phyloP scores from a whole-genome alignment of 352 stramenopile genomes.

The Globisporangium okanoganense region DNA sequence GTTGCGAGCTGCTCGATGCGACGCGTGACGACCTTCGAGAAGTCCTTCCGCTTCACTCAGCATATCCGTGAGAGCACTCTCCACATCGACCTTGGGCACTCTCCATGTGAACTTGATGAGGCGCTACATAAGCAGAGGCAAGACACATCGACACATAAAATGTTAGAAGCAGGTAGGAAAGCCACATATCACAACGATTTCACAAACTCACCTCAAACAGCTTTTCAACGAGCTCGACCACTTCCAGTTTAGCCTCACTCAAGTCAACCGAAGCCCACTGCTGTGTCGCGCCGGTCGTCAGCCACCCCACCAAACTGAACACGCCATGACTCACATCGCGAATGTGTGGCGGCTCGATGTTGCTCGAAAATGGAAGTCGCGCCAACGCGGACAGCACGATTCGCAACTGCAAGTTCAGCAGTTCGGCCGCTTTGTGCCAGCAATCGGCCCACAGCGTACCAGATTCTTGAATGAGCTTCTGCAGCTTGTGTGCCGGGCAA shows the following conservation, averaged over 20 bases:
- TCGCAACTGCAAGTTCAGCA: slow-evolving; percentile 34
- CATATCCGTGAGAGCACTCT: slow-evolving; percentile 51
- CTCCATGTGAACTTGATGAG: slow-evolving; percentile 77
- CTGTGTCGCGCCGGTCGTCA: slow-evolving; percentile 5
- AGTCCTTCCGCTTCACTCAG: slow-evolving; percentile 40
- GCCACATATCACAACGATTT: too few species aligned
- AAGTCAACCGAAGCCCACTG: not conserved
- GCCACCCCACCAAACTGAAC: slow-evolving; percentile 43
- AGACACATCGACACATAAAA: not conserved
- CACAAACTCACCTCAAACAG: slow-evolving; percentile 12
- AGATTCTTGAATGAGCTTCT: slow-evolving; percentile 25
- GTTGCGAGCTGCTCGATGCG: slow-evolving; percentile 46
- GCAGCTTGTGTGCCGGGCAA: slow-evolving; percentile 40
- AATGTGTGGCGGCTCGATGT: slow-evolving; percentile 28
- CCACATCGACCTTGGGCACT: slow-evolving; percentile 48
- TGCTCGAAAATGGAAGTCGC: slow-evolving; percentile 39
- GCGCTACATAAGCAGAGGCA: slow-evolving; percentile 13
- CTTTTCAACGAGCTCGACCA: slow-evolving; percentile 14
- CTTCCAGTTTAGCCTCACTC: slow-evolving; percentile 9
- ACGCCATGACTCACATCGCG: slow-evolving; percentile 28
- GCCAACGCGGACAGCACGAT: slow-evolving; percentile 44
- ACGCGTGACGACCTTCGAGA: slow-evolving; percentile 35
- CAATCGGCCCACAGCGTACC: slow-evolving; percentile 41
- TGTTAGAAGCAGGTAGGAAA: not conserved
- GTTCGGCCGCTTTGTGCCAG: slow-evolving; percentile 32